These are phyloP conservation scores for Elasticomyces elasticus DNA, from an alignment of 495 filamentous ascomycete species.

Conservation along the genomic window DNA sequence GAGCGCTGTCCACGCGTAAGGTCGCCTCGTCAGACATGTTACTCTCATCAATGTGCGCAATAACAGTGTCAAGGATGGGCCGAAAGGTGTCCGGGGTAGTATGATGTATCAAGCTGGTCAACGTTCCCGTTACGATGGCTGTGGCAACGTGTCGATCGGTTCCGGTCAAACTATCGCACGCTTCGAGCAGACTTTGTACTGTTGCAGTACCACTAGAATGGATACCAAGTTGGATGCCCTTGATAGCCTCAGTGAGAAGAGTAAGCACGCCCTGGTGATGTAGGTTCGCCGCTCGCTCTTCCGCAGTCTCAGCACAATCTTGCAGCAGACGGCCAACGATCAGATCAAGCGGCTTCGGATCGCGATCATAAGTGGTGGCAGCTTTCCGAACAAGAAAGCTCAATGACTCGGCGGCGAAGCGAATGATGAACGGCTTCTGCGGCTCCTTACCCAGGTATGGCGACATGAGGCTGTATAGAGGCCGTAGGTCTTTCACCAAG, in stretches of 20 bases:
- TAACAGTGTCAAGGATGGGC: conserved; percentile 39
- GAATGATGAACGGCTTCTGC: conserved; percentile 71
- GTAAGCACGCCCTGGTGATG: conserved; percentile 85
- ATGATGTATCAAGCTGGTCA: conserved; percentile 74
- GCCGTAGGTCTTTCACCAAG: conserved; percentile 71
- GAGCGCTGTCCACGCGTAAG: conserved; percentile 40
- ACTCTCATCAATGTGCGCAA: neutral
- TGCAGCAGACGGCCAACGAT: conserved; percentile 59
- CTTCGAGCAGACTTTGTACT: conserved; percentile 48
- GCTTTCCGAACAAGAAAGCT: conserved; percentile 89
- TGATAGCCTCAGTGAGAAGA: conserved; percentile 79
- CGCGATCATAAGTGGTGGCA: conserved; percentile 59
- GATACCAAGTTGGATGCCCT: conserved; percentile 65
- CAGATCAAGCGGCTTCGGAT: conserved; percentile 52
- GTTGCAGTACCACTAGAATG: conserved; percentile 73
- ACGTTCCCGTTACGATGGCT: conserved; percentile 59
- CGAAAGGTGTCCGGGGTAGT: conserved; percentile 59
- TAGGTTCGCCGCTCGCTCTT: conserved; percentile 34
- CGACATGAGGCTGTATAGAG: conserved; percentile 70
- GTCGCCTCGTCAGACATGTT: neutral
- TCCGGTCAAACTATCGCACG: neutral
- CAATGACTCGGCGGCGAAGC: conserved; percentile 89
- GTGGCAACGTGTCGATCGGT: neutral
- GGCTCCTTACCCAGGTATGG: conserved; percentile 75
- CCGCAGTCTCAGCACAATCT: conserved; percentile 44